phyloP scores from a whole-genome alignment of 768 basidiomycete genomes.

The Amanita molliuscula region DNA sequence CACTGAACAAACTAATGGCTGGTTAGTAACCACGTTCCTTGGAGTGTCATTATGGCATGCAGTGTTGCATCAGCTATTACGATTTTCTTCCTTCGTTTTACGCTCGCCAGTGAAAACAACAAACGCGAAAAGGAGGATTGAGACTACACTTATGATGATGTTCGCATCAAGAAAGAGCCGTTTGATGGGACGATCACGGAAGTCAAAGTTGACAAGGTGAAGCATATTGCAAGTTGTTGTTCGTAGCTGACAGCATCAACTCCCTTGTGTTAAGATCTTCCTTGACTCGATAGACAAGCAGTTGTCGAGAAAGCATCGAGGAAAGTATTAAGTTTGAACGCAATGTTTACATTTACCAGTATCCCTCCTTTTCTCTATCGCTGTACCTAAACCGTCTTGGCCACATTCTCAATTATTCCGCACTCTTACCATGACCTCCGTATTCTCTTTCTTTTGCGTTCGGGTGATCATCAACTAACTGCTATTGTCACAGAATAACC shows the following conservation, averaged over 20 bases:
- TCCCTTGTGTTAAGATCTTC: conserved; percentile 44
- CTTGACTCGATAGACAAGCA: conserved; percentile 68
- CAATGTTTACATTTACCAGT: too few relatives aligned
- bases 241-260: not conserved
- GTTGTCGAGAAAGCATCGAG: too few relatives aligned
- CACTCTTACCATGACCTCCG: too few relatives aligned
- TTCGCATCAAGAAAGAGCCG: conserved; percentile 39
- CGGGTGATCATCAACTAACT: too few relatives aligned
- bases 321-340: too few relatives aligned
- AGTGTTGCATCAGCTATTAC: conserved; percentile 42
- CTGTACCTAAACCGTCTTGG: too few relatives aligned
- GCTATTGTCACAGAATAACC: too few relatives aligned
- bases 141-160: conserved; percentile 49
- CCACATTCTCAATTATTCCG: too few relatives aligned
- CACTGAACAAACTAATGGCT: not conserved
- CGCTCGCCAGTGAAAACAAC: conserved; percentile 53
- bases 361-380: too few relatives aligned
- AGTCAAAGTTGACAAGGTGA: conserved; percentile 53
- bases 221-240: conserved; percentile 3
- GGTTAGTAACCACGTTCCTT: conserved; percentile 59
- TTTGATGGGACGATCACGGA: conserved; percentile 38
- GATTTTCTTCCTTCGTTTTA: conserved; percentile 44
- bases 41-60: conserved; percentile 62
- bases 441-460: too few relatives aligned
- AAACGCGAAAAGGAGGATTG: conserved; percentile 40